Evolutionary conservation across 495 filamentous ascomycete species (phyloP).

Genomic region (Glonium stellatum): DNA sequence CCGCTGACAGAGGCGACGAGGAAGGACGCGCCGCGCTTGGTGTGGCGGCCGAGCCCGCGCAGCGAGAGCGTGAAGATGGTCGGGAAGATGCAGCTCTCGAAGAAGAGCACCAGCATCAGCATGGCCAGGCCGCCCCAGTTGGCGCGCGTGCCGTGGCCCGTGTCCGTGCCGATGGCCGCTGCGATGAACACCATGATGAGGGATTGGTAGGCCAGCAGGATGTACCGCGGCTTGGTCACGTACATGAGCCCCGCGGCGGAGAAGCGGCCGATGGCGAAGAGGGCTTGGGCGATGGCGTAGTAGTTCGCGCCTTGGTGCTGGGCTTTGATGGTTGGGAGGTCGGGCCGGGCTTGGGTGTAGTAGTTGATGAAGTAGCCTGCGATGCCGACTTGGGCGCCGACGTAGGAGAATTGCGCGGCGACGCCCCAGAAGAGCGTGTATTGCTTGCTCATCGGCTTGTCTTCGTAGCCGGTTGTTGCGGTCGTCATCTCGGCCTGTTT

Average conservation of each 20-base stretch:
- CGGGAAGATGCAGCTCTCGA: conserved; percentile 57
- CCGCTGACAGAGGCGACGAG: conserved; percentile 61
- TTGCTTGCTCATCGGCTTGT: conserved; percentile 41
- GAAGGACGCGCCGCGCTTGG: conserved; percentile 61
- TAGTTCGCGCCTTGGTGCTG: conserved; percentile 40
- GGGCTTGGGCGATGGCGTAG: conserved; percentile 58
- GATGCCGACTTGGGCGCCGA: conserved; percentile 57
- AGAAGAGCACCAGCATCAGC: conserved; percentile 60
- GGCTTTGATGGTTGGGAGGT: conserved; percentile 6
- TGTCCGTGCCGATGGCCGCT: conserved; percentile 47
- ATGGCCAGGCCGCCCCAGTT: conserved; percentile 47
- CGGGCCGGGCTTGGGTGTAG: conserved; percentile 29
- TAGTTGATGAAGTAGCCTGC: conserved; percentile 51
- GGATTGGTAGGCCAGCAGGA: conserved; percentile 34
- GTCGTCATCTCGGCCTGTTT: conserved; percentile 37
- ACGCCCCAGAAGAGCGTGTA: conserved; percentile 59
- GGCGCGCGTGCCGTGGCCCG: conserved; percentile 29
- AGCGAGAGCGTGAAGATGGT: conserved; percentile 63
- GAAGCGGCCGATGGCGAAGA: conserved; percentile 63
- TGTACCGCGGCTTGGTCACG: conserved; percentile 31
- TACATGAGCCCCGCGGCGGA: conserved; percentile 46
- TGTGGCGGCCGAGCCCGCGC: conserved; percentile 61
- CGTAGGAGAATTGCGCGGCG: conserved; percentile 62
- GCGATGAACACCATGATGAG: conserved; percentile 47
- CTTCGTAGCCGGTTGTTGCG: conserved; percentile 36